Base-by-base conservation (phyloP, 805 yeast species). In the Brettanomyces custersianus region DNA sequence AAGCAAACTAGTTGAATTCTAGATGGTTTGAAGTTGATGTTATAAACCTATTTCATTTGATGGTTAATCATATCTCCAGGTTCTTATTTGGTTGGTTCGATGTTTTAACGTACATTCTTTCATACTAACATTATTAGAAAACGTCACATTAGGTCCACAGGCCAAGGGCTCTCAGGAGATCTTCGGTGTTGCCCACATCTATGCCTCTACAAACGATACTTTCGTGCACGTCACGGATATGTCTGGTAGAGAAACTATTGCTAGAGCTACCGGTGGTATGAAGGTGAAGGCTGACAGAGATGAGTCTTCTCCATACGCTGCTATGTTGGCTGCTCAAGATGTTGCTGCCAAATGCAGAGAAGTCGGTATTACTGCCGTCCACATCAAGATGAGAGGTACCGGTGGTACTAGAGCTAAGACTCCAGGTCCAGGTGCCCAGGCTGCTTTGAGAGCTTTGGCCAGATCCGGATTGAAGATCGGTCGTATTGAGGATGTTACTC, bases 391-490 rank as follows among this genome's bases (percentile, higher is more conserved):
- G 72, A 88, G 99, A 86, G 99, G 96, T 66, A 90, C 96, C 57
- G 99, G 99, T 80, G 99, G 99, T 80, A 92, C 98, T 59, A 86
- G 86, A 70, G 83, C 97, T 72, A 92, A 94, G 83, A 90, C 99
- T 68, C 99, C 99, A 74, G 95, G 96, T 80, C 95, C 96, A 78
- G 95, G 96, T 85, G 95, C 96, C 77, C 95, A 92, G 79, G 82
- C 95, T 54, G 95, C 96, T 70, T 73, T 90, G 69, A 83, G 98
- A 82, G 96, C 97, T 66, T 73, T 90, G 63, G 97, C 99, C 63
- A 88, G 99, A 81, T 87, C 97, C 55, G 99, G 99, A 69, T 78
- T 92, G 72, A 88, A 95, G 81, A 92, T 92, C 56, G 99, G 99
- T 62, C 87, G 99, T 75, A 92, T 92, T 60, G 99, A 94, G 79